Evolutionary conservation across 1,284 basidiomycete species (phyloP).

Genomic region (Heliocybe sulcata): DNA sequence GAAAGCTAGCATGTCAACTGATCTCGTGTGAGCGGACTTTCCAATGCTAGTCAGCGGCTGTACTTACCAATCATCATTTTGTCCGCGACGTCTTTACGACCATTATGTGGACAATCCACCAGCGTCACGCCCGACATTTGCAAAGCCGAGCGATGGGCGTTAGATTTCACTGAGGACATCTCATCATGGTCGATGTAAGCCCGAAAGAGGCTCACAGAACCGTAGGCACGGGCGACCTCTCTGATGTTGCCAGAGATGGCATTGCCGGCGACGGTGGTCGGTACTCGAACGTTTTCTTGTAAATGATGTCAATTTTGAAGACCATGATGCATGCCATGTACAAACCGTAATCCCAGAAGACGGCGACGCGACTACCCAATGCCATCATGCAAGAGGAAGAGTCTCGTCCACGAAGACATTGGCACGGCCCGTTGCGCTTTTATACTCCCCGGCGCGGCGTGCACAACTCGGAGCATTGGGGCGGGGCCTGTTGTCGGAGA

Average conservation of each 20-base stretch:
- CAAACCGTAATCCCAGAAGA: slow-evolving; percentile 62
- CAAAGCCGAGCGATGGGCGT: slow-evolving; percentile 36
- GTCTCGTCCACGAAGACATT: no score
- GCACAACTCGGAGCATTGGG: no score
- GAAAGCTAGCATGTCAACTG: slow-evolving; percentile 55
- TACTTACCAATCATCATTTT: slow-evolving; percentile 31
- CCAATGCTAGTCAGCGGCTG: slow-evolving; percentile 28
- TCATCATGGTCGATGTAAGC: neutral
- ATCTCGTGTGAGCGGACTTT: slow-evolving; percentile 24
- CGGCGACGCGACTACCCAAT: slow-evolving; percentile 30
- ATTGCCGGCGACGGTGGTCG: slow-evolving; percentile 8
- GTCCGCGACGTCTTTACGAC: slow-evolving; percentile 31
- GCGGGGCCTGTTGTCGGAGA: no score
- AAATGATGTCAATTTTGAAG: neutral
- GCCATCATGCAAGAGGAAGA: neutral
- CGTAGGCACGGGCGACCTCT: neutral
- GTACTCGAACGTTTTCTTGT: slow-evolving; percentile 45
- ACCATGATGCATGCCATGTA: slow-evolving; percentile 7
- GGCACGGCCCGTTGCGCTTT: no score
- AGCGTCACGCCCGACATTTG: slow-evolving; percentile 28
- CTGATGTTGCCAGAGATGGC: neutral
- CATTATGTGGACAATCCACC: slow-evolving; percentile 37
- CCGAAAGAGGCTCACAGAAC: neutral
- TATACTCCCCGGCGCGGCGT: no score
- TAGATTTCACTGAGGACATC: slow-evolving; percentile 28